phyloP scores from a whole-genome alignment of 2,329 filamentous ascomycete genomes.

The Didymella exigua region DNA sequence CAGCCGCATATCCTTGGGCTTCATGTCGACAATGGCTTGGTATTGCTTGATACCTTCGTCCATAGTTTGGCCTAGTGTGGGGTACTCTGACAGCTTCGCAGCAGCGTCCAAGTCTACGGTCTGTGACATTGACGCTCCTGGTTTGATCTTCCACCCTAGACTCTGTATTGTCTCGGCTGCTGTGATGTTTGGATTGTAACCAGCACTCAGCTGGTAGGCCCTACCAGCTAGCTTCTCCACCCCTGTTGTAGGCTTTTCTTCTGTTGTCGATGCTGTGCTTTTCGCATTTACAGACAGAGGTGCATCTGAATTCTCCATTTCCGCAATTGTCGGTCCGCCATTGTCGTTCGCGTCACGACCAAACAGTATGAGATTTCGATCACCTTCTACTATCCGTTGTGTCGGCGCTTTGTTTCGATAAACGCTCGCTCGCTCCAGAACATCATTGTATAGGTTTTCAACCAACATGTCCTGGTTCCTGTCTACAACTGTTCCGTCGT shows the following conservation, averaged over 20 bases:
- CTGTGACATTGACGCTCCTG: slow-evolving; percentile 63
- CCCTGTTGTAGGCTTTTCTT: slow-evolving; percentile 57
- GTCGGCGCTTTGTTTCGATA: slow-evolving; percentile 81
- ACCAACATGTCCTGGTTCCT: slow-evolving; percentile 78
- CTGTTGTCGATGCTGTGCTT: slow-evolving; percentile 41
- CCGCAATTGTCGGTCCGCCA: slow-evolving; percentile 70
- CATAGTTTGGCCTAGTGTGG: slow-evolving; percentile 88
- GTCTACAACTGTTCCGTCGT: slow-evolving; percentile 77
- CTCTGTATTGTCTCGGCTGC: slow-evolving; percentile 76
- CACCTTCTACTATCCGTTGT: slow-evolving; percentile 77
- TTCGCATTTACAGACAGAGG: slow-evolving; percentile 55
- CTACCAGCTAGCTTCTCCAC: slow-evolving; percentile 70
- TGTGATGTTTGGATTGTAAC: slow-evolving; percentile 70
- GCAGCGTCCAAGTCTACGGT: slow-evolving; percentile 74
- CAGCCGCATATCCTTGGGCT: slow-evolving; percentile 83
- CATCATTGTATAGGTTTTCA: slow-evolving; percentile 93
- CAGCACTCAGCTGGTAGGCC: slow-evolving; percentile 70
- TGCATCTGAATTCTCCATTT: slow-evolving; percentile 72
- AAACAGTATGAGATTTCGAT: slow-evolving; percentile 79
- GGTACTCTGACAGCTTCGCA: slow-evolving; percentile 64
- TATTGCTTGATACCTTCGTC: slow-evolving; percentile 92
- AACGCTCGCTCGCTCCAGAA: slow-evolving; percentile 86
- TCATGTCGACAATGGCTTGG: slow-evolving; percentile 78
- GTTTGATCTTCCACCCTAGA: slow-evolving; percentile 82
- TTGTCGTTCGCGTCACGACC: slow-evolving; percentile 71